phyloP scores from a whole-genome alignment of 345 rosid genomes.

The Leavenworthia alabamica region DNA sequence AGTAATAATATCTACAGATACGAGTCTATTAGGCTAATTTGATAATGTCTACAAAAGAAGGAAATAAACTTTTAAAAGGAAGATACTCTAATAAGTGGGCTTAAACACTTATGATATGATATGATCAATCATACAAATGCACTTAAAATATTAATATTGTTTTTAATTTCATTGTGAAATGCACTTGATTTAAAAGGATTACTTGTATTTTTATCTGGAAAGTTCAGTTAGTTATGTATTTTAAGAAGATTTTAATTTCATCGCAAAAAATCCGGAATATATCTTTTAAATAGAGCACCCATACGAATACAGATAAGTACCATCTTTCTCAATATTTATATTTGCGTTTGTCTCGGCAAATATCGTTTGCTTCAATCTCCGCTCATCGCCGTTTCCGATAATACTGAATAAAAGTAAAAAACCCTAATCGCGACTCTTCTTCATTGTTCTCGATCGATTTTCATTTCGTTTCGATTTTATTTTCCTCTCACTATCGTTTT shows the following conservation, averaged over 20 bases:
- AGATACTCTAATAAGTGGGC: no score
- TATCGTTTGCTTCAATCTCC: not conserved
- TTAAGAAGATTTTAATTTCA: not conserved
- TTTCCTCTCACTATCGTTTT: not conserved
- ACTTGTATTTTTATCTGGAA: not conserved
- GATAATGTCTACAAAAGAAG: no score
- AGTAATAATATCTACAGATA: no score
- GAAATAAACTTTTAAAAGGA: no score
- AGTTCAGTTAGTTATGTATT: not conserved
- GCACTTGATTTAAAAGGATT: no score
- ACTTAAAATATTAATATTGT: no score
- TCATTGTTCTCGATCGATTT: not conserved
- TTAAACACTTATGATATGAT: no score
- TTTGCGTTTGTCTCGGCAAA: not conserved
- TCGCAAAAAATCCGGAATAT: not conserved
- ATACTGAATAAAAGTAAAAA: not conserved
- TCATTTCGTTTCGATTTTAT: not conserved
- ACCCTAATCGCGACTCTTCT: not conserved
- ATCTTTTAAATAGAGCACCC: not conserved
- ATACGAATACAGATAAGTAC: not conserved
- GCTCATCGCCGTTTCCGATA: not conserved
- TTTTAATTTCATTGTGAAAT: no score
- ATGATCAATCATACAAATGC: no score
- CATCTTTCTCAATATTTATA: not conserved
- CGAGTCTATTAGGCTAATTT: no score